phyloP scores from a whole-genome alignment of 164 flowering plant genomes.

The Vitis labrusca region DNA sequence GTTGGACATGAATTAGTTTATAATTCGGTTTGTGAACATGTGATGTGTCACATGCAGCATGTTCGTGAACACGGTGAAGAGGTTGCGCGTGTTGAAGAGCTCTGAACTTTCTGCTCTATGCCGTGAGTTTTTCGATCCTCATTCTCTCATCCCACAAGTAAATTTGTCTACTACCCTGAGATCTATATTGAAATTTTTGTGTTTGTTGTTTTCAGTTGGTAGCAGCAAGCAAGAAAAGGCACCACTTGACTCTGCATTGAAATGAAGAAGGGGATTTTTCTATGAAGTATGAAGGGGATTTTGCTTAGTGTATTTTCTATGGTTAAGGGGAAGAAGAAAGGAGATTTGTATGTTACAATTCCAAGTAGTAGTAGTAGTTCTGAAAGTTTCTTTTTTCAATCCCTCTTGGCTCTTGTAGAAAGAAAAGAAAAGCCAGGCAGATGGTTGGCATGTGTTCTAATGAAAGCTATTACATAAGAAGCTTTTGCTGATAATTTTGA shows the following conservation, averaged over 20 bases:
- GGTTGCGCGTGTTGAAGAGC: slow-evolving; percentile 75
- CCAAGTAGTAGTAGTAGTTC: neutral
- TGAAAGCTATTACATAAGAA: no score
- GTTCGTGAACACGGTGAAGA: slow-evolving; percentile 74
- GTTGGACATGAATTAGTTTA: neutral
- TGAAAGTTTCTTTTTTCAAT: neutral
- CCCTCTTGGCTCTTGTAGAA: slow-evolving; percentile 11
- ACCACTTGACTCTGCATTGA: slow-evolving; percentile 11
- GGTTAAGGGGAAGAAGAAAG: neutral
- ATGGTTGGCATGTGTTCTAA: no score
- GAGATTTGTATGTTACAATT: neutral
- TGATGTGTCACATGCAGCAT: slow-evolving; percentile 42
- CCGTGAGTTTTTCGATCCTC: slow-evolving; percentile 35
- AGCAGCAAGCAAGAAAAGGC: slow-evolving; percentile 28
- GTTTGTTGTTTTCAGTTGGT: slow-evolving; percentile 24
- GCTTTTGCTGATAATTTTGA: no score
- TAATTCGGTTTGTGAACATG: neutral
- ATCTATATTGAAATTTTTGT: neutral
- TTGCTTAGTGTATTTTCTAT: slow-evolving; percentile 13
- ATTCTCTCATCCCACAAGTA: no score
- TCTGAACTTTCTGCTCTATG: slow-evolving; percentile 47
- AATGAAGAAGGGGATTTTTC: slow-evolving; percentile 9
- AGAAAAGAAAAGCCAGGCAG: neutral
- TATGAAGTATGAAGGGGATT: slow-evolving; percentile 5
- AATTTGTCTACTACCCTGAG: neutral